Percentiles rank a stretch among this genome's conserved stretches.
Evolutionary conservation across 140 eudicot genomes (phyloP).

Genomic region (Cichorium intybus): DNA sequence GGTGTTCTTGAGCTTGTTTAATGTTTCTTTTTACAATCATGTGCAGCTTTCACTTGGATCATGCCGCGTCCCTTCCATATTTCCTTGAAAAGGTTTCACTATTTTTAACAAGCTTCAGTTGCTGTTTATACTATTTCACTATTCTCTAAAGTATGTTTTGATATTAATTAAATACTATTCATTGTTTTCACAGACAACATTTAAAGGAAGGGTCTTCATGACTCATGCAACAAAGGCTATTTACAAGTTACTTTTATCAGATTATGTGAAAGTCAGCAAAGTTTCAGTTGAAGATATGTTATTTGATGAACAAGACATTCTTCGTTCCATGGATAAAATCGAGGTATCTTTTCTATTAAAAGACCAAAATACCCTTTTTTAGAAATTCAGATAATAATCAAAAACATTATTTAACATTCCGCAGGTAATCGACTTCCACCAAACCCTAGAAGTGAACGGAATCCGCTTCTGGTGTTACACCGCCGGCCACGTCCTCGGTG

Average conservation of each 20-base stretch:
- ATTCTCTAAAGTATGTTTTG: not conserved
- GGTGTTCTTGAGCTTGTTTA: not conserved
- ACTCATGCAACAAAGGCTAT: slow-evolving; percentile 99
- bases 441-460: slow-evolving; percentile 93
- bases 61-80: slow-evolving; percentile 98
- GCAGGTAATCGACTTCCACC: slow-evolving; percentile 97
- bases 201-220: slow-evolving; percentile 91
- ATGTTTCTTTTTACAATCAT: not conserved
- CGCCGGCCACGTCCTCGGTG: slow-evolving; percentile 99
- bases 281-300: slow-evolving; percentile 96
- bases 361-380: too few species aligned
- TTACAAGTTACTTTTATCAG: slow-evolving; percentile 85
- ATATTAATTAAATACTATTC: not conserved
- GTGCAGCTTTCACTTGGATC: slow-evolving; percentile 98
- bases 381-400: too few species aligned
- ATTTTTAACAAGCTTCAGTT: not conserved
- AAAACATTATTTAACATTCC: not conserved
- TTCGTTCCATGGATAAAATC: slow-evolving; percentile 93
- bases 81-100: slow-evolving; percentile 84
- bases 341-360: slow-evolving; percentile 48
- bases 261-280: slow-evolving; percentile 98
- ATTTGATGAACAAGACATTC: slow-evolving; percentile 87
- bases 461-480: slow-evolving; percentile 99
- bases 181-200: slow-evolving; percentile 64
- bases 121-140: not conserved